phyloP scores from a whole-genome alignment of 1,284 basidiomycete genomes.

The Amylostereum areolatum region DNA sequence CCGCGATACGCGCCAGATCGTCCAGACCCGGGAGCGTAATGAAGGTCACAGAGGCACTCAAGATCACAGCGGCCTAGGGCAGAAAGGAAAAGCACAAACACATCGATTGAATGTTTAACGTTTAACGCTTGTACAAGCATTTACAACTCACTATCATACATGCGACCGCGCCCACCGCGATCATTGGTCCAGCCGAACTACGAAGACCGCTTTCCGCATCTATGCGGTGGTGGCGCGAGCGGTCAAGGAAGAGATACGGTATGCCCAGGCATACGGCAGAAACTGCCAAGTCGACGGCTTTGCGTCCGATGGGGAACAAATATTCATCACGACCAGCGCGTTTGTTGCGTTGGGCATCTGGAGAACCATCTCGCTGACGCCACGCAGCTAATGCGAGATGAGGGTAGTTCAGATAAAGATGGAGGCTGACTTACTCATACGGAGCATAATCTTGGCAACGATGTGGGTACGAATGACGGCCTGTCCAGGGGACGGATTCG shows the following conservation, averaged over 20 bases:
- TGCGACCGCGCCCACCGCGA: constrained; percentile 41
- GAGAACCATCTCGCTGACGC: constrained; percentile 65
- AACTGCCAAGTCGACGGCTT: constrained; percentile 50
- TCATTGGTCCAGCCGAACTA: constrained; percentile 43
- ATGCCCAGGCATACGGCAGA: constrained; percentile 64
- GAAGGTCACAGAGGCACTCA: constrained; percentile 74
- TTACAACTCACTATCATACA: constrained; percentile 15
- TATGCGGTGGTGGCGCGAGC: constrained; percentile 37
- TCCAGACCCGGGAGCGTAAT: constrained; percentile 68
- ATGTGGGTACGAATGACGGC: constrained; percentile 58
- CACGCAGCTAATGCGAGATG: constrained; percentile 47
- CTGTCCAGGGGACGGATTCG: constrained; percentile 29
- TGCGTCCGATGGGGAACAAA: constrained; percentile 36
- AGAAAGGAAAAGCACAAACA: not conserved
- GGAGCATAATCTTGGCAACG: constrained; percentile 59
- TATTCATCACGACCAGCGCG: constrained; percentile 21
- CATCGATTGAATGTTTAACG: not conserved
- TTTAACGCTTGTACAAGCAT: not conserved
- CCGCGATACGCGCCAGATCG: constrained; percentile 51
- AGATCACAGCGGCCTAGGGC: constrained; percentile 62
- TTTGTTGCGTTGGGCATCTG: constrained; percentile 47
- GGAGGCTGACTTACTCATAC: constrained; percentile 47
- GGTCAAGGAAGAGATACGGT: constrained; percentile 62
- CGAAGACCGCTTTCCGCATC: constrained; percentile 57
- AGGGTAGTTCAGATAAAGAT: not conserved